These are phyloP conservation scores for Stephania yunnanensis DNA, from an alignment of 164 flowering plant species.

Conservation along the genomic window DNA sequence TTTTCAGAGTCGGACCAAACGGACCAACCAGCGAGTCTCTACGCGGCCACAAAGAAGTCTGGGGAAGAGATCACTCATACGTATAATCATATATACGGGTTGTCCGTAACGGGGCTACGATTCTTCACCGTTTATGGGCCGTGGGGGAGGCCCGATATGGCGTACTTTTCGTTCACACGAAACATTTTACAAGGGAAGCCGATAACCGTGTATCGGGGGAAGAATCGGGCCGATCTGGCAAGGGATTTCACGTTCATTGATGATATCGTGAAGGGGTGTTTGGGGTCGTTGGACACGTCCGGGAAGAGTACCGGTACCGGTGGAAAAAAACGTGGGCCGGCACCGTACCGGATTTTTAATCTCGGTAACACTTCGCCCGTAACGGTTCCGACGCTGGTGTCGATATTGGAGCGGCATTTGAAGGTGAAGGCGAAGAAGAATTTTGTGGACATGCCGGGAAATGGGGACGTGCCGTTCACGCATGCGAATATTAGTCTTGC, in stretches of 20 bases:
- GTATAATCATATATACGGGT: slow-evolving; percentile 38
- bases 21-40: slow-evolving; percentile 66
- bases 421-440: slow-evolving; percentile 66
- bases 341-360: slow-evolving; percentile 65
- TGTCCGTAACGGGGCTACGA: slow-evolving; percentile 59
- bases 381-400: slow-evolving; percentile 60
- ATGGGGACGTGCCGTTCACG: slow-evolving; percentile 61
- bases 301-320: slow-evolving; percentile 70
- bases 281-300: slow-evolving; percentile 57
- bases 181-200: slow-evolving; percentile 69
- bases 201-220: slow-evolving; percentile 68
- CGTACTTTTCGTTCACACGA: slow-evolving; percentile 66
- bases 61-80: slow-evolving; percentile 75
- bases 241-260: slow-evolving; percentile 44
- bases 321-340: slow-evolving; percentile 59
- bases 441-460: slow-evolving; percentile 66
- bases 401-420: slow-evolving; percentile 57
- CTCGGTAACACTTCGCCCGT: slow-evolving; percentile 78
- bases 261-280: slow-evolving; percentile 65
- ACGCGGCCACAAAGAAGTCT: slow-evolving; percentile 75
- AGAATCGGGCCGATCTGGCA: slow-evolving; percentile 61
- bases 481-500: slow-evolving; percentile 27
- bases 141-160: slow-evolving; percentile 70
- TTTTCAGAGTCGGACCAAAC: slow-evolving; percentile 72
- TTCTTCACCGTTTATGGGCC: slow-evolving; percentile 68